Evolutionary conservation across 768 basidiomycete species (phyloP), one percentile per base, ranked within the genome.

Genomic region (Collybia nuda): DNA sequence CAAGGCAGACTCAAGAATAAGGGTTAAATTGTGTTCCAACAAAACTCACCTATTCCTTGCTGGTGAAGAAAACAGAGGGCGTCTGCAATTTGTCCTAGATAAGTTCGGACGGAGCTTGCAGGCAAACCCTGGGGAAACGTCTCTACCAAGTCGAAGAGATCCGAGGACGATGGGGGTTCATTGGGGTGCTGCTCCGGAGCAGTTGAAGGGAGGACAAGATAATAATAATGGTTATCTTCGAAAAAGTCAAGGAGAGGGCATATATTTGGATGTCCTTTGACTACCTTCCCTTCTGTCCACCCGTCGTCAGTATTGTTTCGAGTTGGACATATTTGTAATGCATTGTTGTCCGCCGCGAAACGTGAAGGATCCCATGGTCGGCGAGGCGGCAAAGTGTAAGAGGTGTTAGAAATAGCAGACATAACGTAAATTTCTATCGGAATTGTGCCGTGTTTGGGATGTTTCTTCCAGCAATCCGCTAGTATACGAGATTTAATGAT

Each of bases 401-500:
- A 77, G 3, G 84, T 89, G 55, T 86, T 81, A 42, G 91, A 93
- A 67, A 93, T 86, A 41, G 89, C 84, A 51, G 90, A 90, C 91
- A 93, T 90, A 63, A 93, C 90, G 64, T 89, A 90, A 21, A 96
- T 96, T 72, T 99, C 97, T 73, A 98, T 96, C 14, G 97, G 96
- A 61, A 98, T 97, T 6, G 97, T 97, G 50, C 96, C 96, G 66
- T 90, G 82, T 54, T 87, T 83, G 38, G 90, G 89, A 66, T 99
- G 96, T 62, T 90, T 91, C 75, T 98, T 98, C 97, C 97, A 99
- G 68, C 96, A 98, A 72, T 99, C 96, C 24, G 96, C 96, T 46
- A 99, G 80, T 52, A 99, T 99, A 45, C 97, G 90, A 41, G 92
- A 94, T 69, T 98, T 98, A 76, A 98, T 95, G 62, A 98, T 87